phyloP scores from a whole-genome alignment of 2,329 filamentous ascomycete genomes.

The Penicillium hesseltinei region DNA sequence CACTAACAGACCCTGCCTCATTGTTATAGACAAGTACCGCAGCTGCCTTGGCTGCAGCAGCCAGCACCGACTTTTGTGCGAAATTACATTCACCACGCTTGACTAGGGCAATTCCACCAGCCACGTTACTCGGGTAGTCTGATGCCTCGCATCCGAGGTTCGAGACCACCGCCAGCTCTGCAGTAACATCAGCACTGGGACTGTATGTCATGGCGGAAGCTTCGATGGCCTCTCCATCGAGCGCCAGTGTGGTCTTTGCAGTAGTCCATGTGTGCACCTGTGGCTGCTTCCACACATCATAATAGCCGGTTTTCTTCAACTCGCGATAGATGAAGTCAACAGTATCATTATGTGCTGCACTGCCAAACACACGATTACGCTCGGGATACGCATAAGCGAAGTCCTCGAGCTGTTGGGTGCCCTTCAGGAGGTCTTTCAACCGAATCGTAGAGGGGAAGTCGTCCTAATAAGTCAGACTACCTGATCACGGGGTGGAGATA shows the following conservation, averaged over 20 bases:
- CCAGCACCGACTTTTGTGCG: constrained; percentile 66
- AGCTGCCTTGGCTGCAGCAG: constrained; percentile 66
- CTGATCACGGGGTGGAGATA: neutral
- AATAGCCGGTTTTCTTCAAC: constrained; percentile 45
- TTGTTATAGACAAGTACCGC: constrained; percentile 76
- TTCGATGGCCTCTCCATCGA: constrained; percentile 53
- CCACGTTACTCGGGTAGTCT: constrained; percentile 60
- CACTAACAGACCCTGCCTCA: constrained; percentile 59
- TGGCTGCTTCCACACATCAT: constrained; percentile 51
- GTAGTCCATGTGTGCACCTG: constrained; percentile 62
- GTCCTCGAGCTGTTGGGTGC: constrained; percentile 56
- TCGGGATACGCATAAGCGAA: constrained; percentile 31
- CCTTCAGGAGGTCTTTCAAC: constrained; percentile 55
- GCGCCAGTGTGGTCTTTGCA: constrained; percentile 58
- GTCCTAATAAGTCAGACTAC: constrained; percentile 14
- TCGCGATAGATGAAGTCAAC: constrained; percentile 61
- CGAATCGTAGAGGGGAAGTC: constrained; percentile 45
- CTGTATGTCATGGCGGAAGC: constrained; percentile 63
- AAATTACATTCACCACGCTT: constrained; percentile 69
- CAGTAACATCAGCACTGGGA: constrained; percentile 44
- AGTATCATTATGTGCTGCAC: constrained; percentile 61
- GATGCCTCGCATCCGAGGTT: constrained; percentile 62
- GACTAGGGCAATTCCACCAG: constrained; percentile 68
- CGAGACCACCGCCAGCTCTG: constrained; percentile 55
- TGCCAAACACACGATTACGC: constrained; percentile 31